A percentile compares a stretch with the other conserved stretches of the same genome.
Evolutionary conservation across 371 early-diverging fungal species (phyloP).

Genomic region (Mortierella polycephala): DNA sequence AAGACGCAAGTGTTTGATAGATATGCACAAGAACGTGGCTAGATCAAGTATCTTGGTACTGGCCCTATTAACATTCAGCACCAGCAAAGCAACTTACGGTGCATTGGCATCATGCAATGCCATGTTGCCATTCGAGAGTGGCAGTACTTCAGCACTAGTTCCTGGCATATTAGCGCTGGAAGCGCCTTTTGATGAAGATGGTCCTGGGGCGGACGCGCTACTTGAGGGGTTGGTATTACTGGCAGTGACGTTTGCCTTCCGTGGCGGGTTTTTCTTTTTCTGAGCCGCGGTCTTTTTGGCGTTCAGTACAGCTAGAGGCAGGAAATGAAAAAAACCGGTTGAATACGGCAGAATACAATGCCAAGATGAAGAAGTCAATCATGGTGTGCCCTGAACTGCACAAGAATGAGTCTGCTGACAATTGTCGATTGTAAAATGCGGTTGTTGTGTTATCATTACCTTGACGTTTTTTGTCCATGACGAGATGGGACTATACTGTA

Average conservation of each 20-base stretch:
- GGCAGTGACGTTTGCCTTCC: conserved; percentile 11
- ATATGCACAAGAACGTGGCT: background rate
- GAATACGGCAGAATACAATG: background rate
- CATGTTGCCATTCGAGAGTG: conserved; percentile 25
- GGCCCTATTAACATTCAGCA: background rate
- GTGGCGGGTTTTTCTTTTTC: conserved; percentile 35
- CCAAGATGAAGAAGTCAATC: background rate
- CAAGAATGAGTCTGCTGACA: too few relatives aligned
- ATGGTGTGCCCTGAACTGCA: too few relatives aligned
- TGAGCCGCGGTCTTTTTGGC: conserved; percentile 44
- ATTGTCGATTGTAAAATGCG: too few relatives aligned
- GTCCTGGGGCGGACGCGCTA: background rate
- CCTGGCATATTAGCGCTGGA: background rate
- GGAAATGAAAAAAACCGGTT: background rate
- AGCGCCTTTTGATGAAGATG: conserved; percentile 1
- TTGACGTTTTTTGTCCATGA: conserved; percentile 51
- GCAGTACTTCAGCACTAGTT: conserved; percentile 8
- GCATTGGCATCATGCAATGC: background rate
- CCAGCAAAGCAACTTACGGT: conserved; percentile 6
- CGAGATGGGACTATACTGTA: background rate
- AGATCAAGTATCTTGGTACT: background rate
- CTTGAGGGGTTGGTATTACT: background rate
- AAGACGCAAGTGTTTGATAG: background rate
- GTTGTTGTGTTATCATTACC: conserved; percentile 14
- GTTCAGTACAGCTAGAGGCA: conserved; percentile 36